phyloP scores from a whole-genome alignment of 805 yeast species.

The Nakazawaea peltata region DNA sequence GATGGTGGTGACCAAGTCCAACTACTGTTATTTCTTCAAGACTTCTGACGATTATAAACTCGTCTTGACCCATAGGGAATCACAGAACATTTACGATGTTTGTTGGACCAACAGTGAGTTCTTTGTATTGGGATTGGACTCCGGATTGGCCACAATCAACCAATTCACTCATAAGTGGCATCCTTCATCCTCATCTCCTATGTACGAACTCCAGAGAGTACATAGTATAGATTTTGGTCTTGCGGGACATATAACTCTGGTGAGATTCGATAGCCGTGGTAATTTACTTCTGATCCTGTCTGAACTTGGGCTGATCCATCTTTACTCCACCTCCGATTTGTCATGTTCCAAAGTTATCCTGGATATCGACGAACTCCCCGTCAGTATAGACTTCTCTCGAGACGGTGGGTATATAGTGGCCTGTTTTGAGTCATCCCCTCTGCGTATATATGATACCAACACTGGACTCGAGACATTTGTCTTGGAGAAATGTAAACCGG shows the following conservation, averaged over 20 bases:
- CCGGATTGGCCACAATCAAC: conserved; percentile 28
- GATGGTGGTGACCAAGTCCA: conserved; percentile 28
- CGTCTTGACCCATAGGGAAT: conserved; percentile 17
- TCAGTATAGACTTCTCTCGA: conserved; percentile 25
- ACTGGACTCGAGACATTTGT: conserved; percentile 22
- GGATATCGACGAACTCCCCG: conserved; percentile 33
- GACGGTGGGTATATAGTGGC: conserved; percentile 32
- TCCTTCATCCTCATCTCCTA: neutral
- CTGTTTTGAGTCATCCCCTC: conserved; percentile 29
- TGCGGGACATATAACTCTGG: conserved; percentile 28
- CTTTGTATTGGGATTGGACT: conserved; percentile 27
- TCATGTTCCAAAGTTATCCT: conserved; percentile 24
- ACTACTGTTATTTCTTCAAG: conserved; percentile 23
- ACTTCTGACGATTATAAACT: conserved; percentile 21
- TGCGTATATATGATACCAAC: conserved; percentile 25
- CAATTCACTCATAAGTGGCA: conserved; percentile 4
- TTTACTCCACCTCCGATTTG: conserved; percentile 29
- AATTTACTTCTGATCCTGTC: conserved; percentile 31
- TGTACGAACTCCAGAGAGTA: conserved; percentile 5
- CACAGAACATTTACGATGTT: conserved; percentile 28
- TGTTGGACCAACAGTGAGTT: conserved; percentile 27
- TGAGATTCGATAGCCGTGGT: conserved; percentile 31
- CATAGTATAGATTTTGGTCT: conserved; percentile 4
- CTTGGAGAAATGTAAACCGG: conserved; percentile 9
- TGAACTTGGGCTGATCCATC: conserved; percentile 37